Evolutionary conservation across 148 eudicot genomes (phyloP).

Genomic region (Hydrangea macrophylla): DNA sequence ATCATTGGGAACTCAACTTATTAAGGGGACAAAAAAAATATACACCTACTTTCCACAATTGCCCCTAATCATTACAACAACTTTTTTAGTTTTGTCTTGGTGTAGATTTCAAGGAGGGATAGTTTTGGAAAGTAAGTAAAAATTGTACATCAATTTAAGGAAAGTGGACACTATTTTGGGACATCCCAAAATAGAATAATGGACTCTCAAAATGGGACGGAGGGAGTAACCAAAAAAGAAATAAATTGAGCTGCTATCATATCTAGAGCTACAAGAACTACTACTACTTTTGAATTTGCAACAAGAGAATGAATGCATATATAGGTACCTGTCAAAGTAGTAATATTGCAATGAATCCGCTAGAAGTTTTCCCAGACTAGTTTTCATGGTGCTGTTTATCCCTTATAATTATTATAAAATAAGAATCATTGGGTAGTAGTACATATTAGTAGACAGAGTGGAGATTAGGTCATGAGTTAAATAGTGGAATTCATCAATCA

Average conservation of each 20-base stretch:
- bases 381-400: constrained; percentile 55
- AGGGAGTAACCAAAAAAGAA: constrained; percentile 10
- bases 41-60: too few species aligned
- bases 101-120: too few species aligned
- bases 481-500: constrained; percentile 11
- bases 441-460: neutral
- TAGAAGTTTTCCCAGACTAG: constrained; percentile 55
- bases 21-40: too few species aligned
- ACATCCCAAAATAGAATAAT: too few species aligned
- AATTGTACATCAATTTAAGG: too few species aligned
- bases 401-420: constrained; percentile 51
- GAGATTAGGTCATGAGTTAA: neutral
- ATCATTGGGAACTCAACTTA: too few species aligned
- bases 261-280: constrained; percentile 6
- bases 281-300: neutral
- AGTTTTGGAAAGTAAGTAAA: too few species aligned
- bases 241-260: too few species aligned
- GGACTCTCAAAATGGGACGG: too few species aligned
- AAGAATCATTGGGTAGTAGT: constrained; percentile 9
- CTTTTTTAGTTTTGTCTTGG: too few species aligned
- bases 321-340: constrained; percentile 75
- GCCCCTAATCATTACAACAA: too few species aligned
- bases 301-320: constrained; percentile 4
- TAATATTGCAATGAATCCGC: constrained; percentile 75
- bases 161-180: too few species aligned